Conservation (phyloP, 805 yeast genomes). For the Hanseniaspora guilliermondii region DNA sequence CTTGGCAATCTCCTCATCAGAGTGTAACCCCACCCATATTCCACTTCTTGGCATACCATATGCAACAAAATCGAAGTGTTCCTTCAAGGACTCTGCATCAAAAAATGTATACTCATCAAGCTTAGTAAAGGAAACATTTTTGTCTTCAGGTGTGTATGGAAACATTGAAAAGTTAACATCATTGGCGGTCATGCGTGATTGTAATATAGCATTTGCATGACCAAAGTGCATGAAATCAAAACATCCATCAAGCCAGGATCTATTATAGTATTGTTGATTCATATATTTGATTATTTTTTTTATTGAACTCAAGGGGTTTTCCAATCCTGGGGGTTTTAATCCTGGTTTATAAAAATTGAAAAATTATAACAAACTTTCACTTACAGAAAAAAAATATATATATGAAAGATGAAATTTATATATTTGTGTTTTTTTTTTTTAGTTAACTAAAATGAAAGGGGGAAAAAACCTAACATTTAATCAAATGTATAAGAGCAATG, state of each 20-base stretch:
- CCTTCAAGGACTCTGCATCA: constrained; percentile 1
- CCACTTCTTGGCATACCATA: background rate
- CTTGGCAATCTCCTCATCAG: constrained; percentile 67
- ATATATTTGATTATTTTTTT: background rate
- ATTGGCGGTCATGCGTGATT: constrained; percentile 72
- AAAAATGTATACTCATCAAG: background rate
- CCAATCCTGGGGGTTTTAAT: no score
- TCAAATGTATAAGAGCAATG: no score
- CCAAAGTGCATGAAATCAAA: constrained; percentile 97
- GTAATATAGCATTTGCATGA: constrained; percentile 93
- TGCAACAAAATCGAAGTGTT: background rate
- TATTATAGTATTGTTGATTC: constrained; percentile 17
- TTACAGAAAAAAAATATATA: no score
- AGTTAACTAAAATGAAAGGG: no score
- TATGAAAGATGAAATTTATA: no score
- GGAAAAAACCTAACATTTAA: no score
- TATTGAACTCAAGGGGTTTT: no score
- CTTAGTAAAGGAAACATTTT: background rate
- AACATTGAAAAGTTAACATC: constrained; percentile 43
- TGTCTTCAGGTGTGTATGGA: constrained; percentile 7
- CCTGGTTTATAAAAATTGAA: no score
- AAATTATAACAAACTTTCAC: no score
- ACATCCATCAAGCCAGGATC: constrained; percentile 95
- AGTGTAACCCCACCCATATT: constrained; percentile 57
- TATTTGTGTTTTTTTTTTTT: no score